Base-by-base conservation (phyloP, 306 rosid species). In the Cucurbita pepo region DNA sequence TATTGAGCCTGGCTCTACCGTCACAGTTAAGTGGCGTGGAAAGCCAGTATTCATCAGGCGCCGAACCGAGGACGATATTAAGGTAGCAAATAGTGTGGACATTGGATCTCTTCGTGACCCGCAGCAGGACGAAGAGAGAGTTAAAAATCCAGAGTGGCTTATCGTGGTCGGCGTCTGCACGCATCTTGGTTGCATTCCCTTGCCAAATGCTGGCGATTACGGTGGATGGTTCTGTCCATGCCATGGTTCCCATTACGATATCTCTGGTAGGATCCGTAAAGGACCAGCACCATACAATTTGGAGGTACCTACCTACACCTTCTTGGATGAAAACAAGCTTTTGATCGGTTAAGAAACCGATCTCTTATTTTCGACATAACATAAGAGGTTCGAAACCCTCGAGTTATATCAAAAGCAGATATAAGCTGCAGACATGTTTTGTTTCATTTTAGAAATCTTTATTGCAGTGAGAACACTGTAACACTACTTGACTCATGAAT, bases 211-310 rank as follows among this genome's bases (percentile, higher is more conserved):
- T 51, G 97, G 97, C 15, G 97, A 90, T 53, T 90, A 73, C 60
- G 96, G 92, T 12, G 97, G 97, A 44, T 90, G 97, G 97, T 88
- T 90, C 84, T 90, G 95, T 80, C 95, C 97, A 7, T 90, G 97
- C 81, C 97, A 90, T 45, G 97, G 97, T 56, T 90, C 95, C 51
- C 97, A 90, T 72, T 88, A 90, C 76, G 97, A 90, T 74, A 63
- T 90, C 63, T 90, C 95, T 30, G 95, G 97, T 40, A 83, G 96
- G 79, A 88, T 90, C 78, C 86, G 96, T 71, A 90, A 90, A 82
- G 95, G 95, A 48, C 95, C 95, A 16, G 92, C 97, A 36, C 97
- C 97, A 34, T 90, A 82, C 89, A 91, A 91, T 76, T 82, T 91
- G 80, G 97, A 88, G 86, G 95, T 91, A 74, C 95, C 97, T 16